Evolutionary conservation across 1,139 yeast species (phyloP), one percentile per base, ranked within the genome.

Genomic region (Nakaseomyces kungkrabaensis): DNA sequence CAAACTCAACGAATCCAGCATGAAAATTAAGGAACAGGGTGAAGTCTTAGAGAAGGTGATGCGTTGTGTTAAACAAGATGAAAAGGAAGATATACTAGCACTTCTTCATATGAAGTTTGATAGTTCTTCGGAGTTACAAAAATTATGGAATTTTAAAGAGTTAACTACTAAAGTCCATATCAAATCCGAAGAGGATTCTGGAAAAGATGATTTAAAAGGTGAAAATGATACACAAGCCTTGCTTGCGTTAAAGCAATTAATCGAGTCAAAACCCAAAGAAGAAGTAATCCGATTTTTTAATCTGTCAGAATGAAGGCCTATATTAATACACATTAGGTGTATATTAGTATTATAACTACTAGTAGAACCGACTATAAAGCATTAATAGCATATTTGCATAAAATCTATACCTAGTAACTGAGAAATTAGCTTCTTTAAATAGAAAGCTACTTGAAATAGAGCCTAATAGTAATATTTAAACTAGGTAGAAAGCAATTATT

Each of bases 241-340:
- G 34, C 57, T 73, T 37, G 71, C 77, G 22, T 75, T 89, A 49
- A 82, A 81, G 60, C 71, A 72, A 55, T 68, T 89, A 50, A 75
- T 90, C 65, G 74, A 78, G 52, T 53, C 75, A 43, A 89, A 85
- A 65, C 96, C 96, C 1, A 77, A 76, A 56, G 85, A 82, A 4
- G 77, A 78, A 43, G 65, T 90, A 48, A 50, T 87, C 56, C 66
- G 76, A 43, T 86, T 85, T 63, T 71, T 86, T 54, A 71, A 64
- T 45, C 48, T 41, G n/a, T 9, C 42, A 7, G 42, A 38, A 11
- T 38, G 24, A 11, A 24, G 7, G n/a, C 6, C 22, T 17, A 17
- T 17, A 17, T 17, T 17, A 17, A 17, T 17, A 17, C 22, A 17
- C 22, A 17, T 17, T 2, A 17, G 22, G 22, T 17, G 22, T 17